Percentiles rank a stretch among this genome's conserved stretches.
Evolutionary conservation across 2,329 filamentous ascomycete species (phyloP).

Genomic region (Emmonsia crescens): DNA sequence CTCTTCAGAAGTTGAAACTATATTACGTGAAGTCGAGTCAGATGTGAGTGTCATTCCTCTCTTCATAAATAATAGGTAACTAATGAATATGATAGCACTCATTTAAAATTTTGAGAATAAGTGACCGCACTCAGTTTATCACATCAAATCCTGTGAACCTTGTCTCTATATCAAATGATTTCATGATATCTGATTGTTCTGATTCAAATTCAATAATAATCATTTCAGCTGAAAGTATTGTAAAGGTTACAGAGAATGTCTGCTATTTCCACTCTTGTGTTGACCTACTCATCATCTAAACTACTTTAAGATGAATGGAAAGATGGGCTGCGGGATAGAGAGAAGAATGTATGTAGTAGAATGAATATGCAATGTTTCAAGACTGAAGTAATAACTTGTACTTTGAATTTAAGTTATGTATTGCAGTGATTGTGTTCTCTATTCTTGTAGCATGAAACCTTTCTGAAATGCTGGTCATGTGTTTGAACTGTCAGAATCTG

Average conservation of each 20-base stretch:
- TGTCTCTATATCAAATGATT: not conserved
- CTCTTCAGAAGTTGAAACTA: not conserved
- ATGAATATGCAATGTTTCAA: not conserved
- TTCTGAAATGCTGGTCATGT: not conserved
- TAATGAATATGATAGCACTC: not conserved
- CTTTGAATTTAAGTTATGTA: not conserved
- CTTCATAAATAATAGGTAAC: not conserved
- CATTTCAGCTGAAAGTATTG: not conserved
- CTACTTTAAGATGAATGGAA: not conserved
- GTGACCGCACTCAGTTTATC: not conserved
- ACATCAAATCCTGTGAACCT: not conserved
- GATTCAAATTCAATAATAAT: not conserved
- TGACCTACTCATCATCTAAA: not conserved
- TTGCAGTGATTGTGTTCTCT: not conserved
- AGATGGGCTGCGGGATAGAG: not conserved
- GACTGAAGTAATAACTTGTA: not conserved
- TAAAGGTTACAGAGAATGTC: not conserved
- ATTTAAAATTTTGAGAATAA: not conserved
- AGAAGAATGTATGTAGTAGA: not conserved
- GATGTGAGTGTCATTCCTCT: not conserved
- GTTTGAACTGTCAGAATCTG: not conserved
- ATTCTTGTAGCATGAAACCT: not conserved
- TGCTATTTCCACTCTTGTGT: not conserved
- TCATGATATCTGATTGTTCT: not conserved
- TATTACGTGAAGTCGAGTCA: not conserved